Evolutionary conservation across 257 asterid genomes (phyloP).

Genomic region (Phtheirospermum japonicum): DNA sequence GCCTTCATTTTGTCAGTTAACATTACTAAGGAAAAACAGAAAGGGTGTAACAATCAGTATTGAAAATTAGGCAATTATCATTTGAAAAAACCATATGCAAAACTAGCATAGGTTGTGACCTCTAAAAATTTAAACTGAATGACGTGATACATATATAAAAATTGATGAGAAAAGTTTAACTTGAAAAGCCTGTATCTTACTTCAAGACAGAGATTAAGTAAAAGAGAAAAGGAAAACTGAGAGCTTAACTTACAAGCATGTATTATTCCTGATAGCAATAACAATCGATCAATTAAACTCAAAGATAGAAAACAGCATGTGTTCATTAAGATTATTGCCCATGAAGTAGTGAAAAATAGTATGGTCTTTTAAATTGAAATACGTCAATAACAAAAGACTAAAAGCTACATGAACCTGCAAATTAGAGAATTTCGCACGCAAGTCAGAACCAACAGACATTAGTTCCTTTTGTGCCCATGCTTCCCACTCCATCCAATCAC

Average conservation of each 20-base stretch:
- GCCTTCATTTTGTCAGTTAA: no score
- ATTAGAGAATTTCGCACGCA: conserved; percentile 63
- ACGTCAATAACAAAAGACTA: conserved; percentile 4
- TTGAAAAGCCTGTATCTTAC: no score
- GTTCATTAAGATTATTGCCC: background rate
- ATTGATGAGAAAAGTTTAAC: background rate
- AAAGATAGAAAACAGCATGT: background rate
- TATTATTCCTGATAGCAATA: background rate
- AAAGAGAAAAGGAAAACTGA: background rate
- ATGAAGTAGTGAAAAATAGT: background rate
- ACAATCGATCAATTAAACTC: background rate
- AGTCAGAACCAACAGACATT: conserved; percentile 80
- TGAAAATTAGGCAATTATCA: background rate
- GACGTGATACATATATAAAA: background rate
- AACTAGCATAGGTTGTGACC: conserved; percentile 1
- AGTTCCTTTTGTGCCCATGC: conserved; percentile 78
- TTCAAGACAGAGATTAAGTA: background rate
- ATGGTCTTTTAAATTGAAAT: conserved; percentile 4
- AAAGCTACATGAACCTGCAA: conserved; percentile 62
- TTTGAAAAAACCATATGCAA: conserved; percentile 1
- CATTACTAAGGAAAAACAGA: background rate
- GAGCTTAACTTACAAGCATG: background rate
- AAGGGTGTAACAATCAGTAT: background rate
- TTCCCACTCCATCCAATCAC: conserved; percentile 75
- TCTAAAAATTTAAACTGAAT: background rate